A percentile compares a stretch with the other conserved stretches of the same genome.
Conservation (phyloP, 257 asterid species). For the Nicotiana paniculata region DNA sequence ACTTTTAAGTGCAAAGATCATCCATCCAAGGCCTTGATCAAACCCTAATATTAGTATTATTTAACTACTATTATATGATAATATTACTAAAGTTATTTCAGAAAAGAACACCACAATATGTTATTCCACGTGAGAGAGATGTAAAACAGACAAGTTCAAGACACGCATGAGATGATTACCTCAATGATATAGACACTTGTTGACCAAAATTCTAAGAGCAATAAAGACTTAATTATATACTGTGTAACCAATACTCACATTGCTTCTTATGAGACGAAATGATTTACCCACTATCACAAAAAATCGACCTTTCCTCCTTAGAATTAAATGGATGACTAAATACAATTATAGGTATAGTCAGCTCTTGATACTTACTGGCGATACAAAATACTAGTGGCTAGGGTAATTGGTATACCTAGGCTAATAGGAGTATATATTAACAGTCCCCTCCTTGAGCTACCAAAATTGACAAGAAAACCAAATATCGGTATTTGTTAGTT, state of each 20-base stretch:
- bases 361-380: neutral
- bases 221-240: neutral
- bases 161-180: neutral
- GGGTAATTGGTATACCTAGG: neutral
- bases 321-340: too few relatives aligned
- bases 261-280: neutral
- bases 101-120: neutral
- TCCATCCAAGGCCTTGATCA: neutral
- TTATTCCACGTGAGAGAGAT: slow-evolving; percentile 5
- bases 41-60: neutral
- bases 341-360: neutral
- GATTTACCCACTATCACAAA: neutral
- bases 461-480: too few relatives aligned
- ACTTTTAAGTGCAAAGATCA: neutral
- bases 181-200: slow-evolving; percentile 3
- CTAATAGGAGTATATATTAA: neutral
- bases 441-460: neutral
- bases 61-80: neutral
- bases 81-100: neutral
- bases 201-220: slow-evolving; percentile 3
- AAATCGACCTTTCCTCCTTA: too few relatives aligned
- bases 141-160: neutral
- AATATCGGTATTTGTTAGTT: too few relatives aligned
- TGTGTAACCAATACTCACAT: neutral
- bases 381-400: neutral